Base-by-base conservation (phyloP, 768 basidiomycete species). In the Calocera cornea region DNA sequence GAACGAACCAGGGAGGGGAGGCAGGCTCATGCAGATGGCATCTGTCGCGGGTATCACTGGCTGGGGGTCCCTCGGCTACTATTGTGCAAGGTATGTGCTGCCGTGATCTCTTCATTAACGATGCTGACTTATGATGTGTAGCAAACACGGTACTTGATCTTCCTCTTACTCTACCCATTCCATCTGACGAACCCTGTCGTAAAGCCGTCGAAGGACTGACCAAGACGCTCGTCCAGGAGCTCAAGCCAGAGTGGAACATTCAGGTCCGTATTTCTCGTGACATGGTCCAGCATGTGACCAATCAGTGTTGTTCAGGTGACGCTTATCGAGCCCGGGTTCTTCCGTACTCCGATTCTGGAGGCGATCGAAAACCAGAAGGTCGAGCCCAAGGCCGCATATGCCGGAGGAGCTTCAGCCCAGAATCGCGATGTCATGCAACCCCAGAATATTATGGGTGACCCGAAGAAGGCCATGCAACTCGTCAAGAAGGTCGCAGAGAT, bases 1-100 rank as follows among this genome's bases (percentile, higher is more conserved):
- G 2, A 63, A 63, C 31, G 14, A 12, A n/a, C 44, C 44, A 3
- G 44, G 44, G 7, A n/a, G 38, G 17, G 73, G 73, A 0, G 44
- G 44, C 19, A 7, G 24, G 19, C 44, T 47, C 44, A 47, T 47
- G 44, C 44, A 47, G 24, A 47, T 47, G 44, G 44, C 44, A 3
- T 47, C 44, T 3, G 24, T 47, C 19, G 44, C 44, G 19, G 44
- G 44, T 47, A 24, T 47, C 7, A 47, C 24, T 19, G 44, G 44
- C 24, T 47, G 44, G 44, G 19, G 19, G 19, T 47, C 44, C 19
- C 44, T 47, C 7, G 44, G 44, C 24, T 47, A 47, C 19, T 47
- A 47, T 24, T 47, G 44, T 19, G 44, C 44, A 3, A 47, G 44
- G 44, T 47, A 24, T 47, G 44, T 47, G 16, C 44, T 8, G 16